Conservation (phyloP, 805 yeast species). For the Teunomyces funiuensis region DNA sequence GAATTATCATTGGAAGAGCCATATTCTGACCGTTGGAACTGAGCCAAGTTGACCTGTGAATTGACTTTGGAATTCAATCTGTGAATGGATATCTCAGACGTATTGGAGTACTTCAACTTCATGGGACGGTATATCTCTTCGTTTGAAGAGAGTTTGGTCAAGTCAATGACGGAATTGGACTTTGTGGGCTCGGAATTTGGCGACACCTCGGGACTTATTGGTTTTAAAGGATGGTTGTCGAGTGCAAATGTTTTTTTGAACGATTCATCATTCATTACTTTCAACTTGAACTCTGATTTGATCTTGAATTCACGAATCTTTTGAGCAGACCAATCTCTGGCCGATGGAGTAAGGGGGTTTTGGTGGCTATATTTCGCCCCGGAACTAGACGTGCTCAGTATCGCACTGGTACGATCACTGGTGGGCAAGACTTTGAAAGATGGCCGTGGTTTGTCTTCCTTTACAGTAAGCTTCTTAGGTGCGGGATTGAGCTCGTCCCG, state of each 20-base stretch:
- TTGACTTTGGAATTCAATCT: slow-evolving; percentile 39
- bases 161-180: slow-evolving; percentile 40
- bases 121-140: slow-evolving; percentile 40
- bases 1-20: slow-evolving; percentile 24
- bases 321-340: slow-evolving; percentile 40
- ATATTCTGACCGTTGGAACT: slow-evolving; percentile 9
- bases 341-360: slow-evolving; percentile 39
- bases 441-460: slow-evolving; percentile 29
- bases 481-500: slow-evolving; percentile 26
- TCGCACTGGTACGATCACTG: slow-evolving; percentile 11
- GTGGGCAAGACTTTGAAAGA: slow-evolving; percentile 32
- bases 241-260: slow-evolving; percentile 34
- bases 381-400: slow-evolving; percentile 8
- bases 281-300: slow-evolving; percentile 34
- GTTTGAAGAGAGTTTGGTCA: slow-evolving; percentile 32
- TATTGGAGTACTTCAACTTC: slow-evolving; percentile 36
- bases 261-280: slow-evolving; percentile 37
- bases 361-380: slow-evolving; percentile 12
- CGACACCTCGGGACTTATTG: slow-evolving; percentile 42
- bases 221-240: slow-evolving; percentile 31
- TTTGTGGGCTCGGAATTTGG: slow-evolving; percentile 44
- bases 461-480: slow-evolving; percentile 7
- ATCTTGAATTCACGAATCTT: slow-evolving; percentile 24
- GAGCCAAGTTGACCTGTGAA: slow-evolving; percentile 36
- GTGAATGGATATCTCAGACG: slow-evolving; percentile 40